Conservation (phyloP, 1,139 yeast species). For the Geotrichum aggregatum region DNA sequence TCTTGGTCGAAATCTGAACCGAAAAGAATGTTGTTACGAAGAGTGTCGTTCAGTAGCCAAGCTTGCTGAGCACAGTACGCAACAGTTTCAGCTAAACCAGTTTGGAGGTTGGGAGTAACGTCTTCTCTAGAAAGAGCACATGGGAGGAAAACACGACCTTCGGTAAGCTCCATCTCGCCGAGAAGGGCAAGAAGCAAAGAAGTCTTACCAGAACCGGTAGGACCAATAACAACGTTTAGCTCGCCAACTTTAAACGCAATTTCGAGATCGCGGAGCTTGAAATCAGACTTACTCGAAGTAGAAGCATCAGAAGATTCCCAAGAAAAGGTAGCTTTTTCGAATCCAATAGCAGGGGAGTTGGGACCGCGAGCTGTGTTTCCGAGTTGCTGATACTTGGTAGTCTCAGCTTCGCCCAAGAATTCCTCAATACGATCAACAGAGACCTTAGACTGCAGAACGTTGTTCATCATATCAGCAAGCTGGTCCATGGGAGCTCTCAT, state of each 20-base stretch:
- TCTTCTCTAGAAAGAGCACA: conserved; percentile 71
- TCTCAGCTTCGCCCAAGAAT: conserved; percentile 74
- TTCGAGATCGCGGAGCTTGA: conserved; percentile 70
- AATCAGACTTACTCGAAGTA: conserved; percentile 43
- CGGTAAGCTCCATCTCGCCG: conserved; percentile 82
- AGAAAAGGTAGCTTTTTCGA: conserved; percentile 74
- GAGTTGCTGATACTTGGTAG: conserved; percentile 77
- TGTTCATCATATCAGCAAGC: conserved; percentile 81
- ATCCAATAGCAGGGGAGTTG: conserved; percentile 69
- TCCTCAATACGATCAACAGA: conserved; percentile 82
- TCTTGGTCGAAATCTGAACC: conserved; percentile 67
- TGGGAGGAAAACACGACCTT: conserved; percentile 77
- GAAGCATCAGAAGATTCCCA: conserved; percentile 53
- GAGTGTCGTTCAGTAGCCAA: conserved; percentile 88
- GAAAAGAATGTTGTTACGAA: conserved; percentile 76
- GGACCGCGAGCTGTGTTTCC: conserved; percentile 47
- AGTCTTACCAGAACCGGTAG: conserved; percentile 94
- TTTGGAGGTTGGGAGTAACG: conserved; percentile 60
- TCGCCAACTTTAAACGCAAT: conserved; percentile 67
- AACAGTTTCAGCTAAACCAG: conserved; percentile 84
- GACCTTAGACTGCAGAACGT: conserved; percentile 81
- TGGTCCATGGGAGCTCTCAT: conserved; percentile 85
- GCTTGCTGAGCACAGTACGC: conserved; percentile 96
- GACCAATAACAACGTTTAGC: conserved; percentile 81
- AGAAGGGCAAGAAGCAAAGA: conserved; percentile 82